Percentiles rank a stretch among this genome's conserved stretches.
Conservation (phyloP, 495 filamentous ascomycete genomes). For the Achaetomiella virescens region DNA sequence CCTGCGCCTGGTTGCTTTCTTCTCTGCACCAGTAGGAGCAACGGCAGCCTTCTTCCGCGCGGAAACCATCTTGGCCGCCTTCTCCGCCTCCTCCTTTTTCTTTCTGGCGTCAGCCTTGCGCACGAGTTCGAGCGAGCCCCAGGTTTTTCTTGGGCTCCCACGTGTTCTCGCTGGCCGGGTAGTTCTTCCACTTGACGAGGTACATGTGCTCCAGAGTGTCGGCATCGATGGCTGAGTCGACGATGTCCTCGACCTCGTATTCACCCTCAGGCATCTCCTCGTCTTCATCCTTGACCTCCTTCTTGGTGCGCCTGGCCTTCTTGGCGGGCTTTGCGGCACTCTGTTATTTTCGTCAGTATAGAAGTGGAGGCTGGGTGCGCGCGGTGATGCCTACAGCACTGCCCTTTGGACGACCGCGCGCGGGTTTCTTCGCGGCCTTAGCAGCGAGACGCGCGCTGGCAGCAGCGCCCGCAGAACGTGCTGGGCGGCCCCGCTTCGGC, state of each 20-base stretch:
- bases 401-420: conserved; percentile 17
- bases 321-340: conserved; percentile 14
- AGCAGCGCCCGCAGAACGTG: conserved; percentile 11
- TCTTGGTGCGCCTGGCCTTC: conserved; percentile 17
- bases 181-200: conserved; percentile 40
- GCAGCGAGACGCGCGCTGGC: conserved; percentile 25
- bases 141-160: conserved; percentile 41
- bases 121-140: conserved; percentile 20
- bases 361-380: too few species aligned
- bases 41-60: neutral
- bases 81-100: conserved; percentile 16
- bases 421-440: conserved; percentile 21
- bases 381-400: conserved; percentile 10
- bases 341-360: conserved; percentile 6
- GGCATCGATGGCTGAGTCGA: conserved; percentile 27
- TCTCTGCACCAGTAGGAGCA: neutral
- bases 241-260: conserved; percentile 36
- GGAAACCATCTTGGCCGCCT: conserved; percentile 4
- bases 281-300: conserved; percentile 5
- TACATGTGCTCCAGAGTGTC: conserved; percentile 32
- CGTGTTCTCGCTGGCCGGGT: conserved; percentile 27
- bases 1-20: neutral
- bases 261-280: conserved; percentile 19
- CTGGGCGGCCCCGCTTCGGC: conserved; percentile 21
- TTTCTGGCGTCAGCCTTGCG: conserved; percentile 25